These are phyloP conservation scores for Xylaria sp. DNA, from an alignment of 495 filamentous ascomycete species.

Conservation along the genomic window DNA sequence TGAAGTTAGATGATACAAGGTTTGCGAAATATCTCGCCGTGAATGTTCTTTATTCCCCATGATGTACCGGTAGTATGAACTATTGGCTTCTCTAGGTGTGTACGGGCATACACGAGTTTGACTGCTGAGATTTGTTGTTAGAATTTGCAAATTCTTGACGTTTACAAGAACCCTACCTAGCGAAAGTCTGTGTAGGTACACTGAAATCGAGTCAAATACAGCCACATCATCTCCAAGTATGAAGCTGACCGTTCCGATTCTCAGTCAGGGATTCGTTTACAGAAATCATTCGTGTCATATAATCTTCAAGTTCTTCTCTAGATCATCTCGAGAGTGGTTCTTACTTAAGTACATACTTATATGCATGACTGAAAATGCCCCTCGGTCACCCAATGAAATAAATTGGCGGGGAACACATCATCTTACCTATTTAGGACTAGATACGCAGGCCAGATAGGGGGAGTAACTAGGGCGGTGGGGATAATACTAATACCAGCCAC, in stretches of 20 bases:
- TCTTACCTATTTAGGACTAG: background rate
- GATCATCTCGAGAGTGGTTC: background rate
- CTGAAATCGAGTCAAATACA: too few species aligned
- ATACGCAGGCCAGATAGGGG: background rate
- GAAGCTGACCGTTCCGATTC: too few species aligned
- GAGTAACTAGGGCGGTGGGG: background rate
- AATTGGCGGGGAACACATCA: background rate
- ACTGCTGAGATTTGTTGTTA: background rate
- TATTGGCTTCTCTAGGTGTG: background rate
- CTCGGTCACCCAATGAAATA: background rate
- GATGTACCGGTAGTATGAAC: background rate
- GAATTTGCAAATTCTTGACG: background rate
- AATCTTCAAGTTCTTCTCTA: background rate
- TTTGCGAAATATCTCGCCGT: background rate
- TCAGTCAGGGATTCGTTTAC: too few species aligned
- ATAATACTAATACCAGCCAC: constrained; percentile 31
- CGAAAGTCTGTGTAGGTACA: background rate
- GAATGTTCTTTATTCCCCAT: background rate
- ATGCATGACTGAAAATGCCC: background rate
- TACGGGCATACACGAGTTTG: background rate
- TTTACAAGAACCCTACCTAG: background rate
- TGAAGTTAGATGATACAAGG: too few species aligned
- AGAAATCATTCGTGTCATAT: background rate
- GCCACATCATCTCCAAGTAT: too few species aligned
- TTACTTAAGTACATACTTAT: too few species aligned